These are phyloP conservation scores for Cichorium intybus DNA, from an alignment of 140 eudicot genomes.

Conservation along the genomic window DNA sequence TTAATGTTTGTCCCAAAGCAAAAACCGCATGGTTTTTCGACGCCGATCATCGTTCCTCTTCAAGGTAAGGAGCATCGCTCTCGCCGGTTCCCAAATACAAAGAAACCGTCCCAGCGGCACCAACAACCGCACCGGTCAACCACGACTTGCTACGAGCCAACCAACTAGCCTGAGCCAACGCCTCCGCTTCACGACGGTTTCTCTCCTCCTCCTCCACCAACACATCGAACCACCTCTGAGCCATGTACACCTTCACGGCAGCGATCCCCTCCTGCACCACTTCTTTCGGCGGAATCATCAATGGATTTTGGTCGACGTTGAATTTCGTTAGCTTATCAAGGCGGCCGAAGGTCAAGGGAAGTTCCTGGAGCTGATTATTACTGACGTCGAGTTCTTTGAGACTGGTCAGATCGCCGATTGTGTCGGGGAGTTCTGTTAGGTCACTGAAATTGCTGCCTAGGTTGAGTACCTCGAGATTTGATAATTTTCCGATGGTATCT, in stretches of 20 bases:
- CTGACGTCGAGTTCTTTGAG: conserved; percentile 85
- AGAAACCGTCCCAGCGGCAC: conserved; percentile 53
- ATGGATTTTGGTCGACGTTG: conserved; percentile 77
- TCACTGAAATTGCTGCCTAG: conserved; percentile 85
- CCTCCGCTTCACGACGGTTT: conserved; percentile 38
- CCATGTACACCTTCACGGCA: conserved; percentile 72
- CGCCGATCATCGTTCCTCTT: conserved; percentile 58
- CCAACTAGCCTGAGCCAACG: conserved; percentile 49
- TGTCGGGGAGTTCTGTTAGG: conserved; percentile 73
- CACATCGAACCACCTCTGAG: conserved; percentile 69
- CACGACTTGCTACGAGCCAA: conserved; percentile 57
- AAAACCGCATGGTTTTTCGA: neutral
- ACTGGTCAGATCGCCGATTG: conserved; percentile 66
- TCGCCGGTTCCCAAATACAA: conserved; percentile 38
- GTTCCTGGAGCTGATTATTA: conserved; percentile 81
- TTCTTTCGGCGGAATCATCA: conserved; percentile 70
- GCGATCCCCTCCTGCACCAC: conserved; percentile 64
- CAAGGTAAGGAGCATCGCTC: conserved; percentile 50
- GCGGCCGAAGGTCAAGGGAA: conserved; percentile 74
- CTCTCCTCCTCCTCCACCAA: conserved; percentile 57
- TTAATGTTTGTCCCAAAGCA: conserved; percentile 4
- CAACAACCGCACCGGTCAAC: conserved; percentile 56
- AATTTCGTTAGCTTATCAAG: conserved; percentile 68
- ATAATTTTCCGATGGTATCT: conserved; percentile 56
- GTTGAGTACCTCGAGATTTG: conserved; percentile 68